Percentiles rank a stretch among this genome's conserved stretches.
These are phyloP conservation scores for Hydnomerulius pinastri DNA, from an alignment of 768 basidiomycete genomes.

Conservation along the genomic window DNA sequence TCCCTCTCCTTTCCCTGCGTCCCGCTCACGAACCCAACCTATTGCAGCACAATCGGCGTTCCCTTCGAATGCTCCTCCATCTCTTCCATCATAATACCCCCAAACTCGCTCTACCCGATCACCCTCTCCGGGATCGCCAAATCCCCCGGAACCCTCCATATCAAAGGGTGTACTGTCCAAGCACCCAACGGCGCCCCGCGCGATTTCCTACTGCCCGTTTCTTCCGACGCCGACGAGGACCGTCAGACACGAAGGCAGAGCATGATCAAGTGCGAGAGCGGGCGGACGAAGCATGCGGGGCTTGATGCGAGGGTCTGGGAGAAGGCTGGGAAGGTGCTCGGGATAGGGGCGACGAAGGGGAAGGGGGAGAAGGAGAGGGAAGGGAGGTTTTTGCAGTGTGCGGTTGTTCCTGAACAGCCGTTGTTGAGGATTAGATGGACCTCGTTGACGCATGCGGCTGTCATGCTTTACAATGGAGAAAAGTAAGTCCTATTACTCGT, in stretches of 20 bases:
- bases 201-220: slow-evolving; percentile 77
- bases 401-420: slow-evolving; percentile 86
- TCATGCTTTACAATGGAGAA: slow-evolving; percentile 97
- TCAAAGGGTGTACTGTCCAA: slow-evolving; percentile 81
- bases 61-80: slow-evolving; percentile 67
- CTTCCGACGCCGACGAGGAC: slow-evolving; percentile 71
- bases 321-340: slow-evolving; percentile 46
- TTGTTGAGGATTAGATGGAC: slow-evolving; percentile 82
- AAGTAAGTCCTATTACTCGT: slow-evolving; percentile 48
- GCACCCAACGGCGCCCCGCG: slow-evolving; percentile 69
- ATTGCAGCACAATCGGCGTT: slow-evolving; percentile 88
- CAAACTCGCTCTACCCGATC: slow-evolving; percentile 73
- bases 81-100: slow-evolving; percentile 62
- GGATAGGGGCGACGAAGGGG: too few relatives aligned
- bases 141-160: slow-evolving; percentile 61
- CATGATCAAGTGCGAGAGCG: slow-evolving; percentile 62
- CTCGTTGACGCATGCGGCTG: slow-evolving; percentile 88
- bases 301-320: slow-evolving; percentile 71
- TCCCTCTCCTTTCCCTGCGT: not conserved
- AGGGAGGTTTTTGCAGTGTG: slow-evolving; percentile 71
- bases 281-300: slow-evolving; percentile 72
- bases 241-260: slow-evolving; percentile 57
- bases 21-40: slow-evolving; percentile 10
- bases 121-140: slow-evolving; percentile 68
- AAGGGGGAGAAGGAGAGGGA: too few relatives aligned